Percentiles rank a stretch among this genome's conserved stretches.
phyloP scores from a whole-genome alignment of 305 asterid genomes.

The Euphrasia arctica region DNA sequence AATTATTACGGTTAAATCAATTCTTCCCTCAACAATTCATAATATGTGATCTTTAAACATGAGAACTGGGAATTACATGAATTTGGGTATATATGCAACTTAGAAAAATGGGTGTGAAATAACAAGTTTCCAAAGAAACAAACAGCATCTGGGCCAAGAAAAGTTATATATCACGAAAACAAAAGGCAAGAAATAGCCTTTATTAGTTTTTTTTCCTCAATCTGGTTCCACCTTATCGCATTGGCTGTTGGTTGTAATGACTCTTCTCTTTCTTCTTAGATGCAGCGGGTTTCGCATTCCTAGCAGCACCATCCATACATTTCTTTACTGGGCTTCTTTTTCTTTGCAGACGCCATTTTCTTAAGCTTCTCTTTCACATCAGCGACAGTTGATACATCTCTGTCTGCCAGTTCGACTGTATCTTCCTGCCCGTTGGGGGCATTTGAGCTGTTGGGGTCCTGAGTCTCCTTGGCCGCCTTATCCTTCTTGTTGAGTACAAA shows the following conservation, averaged over 20 bases:
- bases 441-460: constrained; percentile 37
- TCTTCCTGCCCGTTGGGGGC: constrained; percentile 37
- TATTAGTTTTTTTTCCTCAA: too few relatives aligned
- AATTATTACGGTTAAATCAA: too few relatives aligned
- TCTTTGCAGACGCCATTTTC: constrained; percentile 70
- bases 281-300: constrained; percentile 77
- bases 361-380: constrained; percentile 81
- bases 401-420: constrained; percentile 41
- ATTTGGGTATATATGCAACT: too few relatives aligned
- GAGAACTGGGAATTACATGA: too few relatives aligned
- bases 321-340: constrained; percentile 76
- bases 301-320: constrained; percentile 77
- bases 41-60: too few relatives aligned
- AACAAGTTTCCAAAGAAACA: too few relatives aligned
- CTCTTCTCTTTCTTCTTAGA: constrained; percentile 95
- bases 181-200: too few relatives aligned
- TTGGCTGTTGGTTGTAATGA: constrained; percentile 91
- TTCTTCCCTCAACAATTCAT: too few relatives aligned
- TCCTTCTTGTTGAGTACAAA: constrained; percentile 38
- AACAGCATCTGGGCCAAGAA: too few relatives aligned
- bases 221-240: constrained; percentile 39
- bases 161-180: too few relatives aligned
- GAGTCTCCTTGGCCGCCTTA: constrained; percentile 61
- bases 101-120: too few relatives aligned
- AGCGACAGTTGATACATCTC: constrained; percentile 44